Conservation (phyloP, 352 stramenopile genomes). For the Paralagenidium karlingii region DNA sequence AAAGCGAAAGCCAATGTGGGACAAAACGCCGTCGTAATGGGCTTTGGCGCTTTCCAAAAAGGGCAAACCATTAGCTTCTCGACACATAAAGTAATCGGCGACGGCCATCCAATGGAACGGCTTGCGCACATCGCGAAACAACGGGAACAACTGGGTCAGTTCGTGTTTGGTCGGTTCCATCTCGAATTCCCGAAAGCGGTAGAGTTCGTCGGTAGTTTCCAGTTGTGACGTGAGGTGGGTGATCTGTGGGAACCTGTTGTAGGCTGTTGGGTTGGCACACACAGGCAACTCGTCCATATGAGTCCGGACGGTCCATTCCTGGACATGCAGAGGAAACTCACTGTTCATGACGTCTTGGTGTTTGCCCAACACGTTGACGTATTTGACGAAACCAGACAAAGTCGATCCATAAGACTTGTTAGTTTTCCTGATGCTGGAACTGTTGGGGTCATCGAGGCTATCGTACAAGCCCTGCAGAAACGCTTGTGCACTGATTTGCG, state of each 20-base stretch:
- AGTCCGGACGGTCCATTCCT: too few relatives aligned
- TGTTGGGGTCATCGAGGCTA: too few relatives aligned
- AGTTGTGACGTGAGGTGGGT: constrained; percentile 28
- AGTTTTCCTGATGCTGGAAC: too few relatives aligned
- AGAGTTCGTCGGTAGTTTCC: constrained; percentile 30
- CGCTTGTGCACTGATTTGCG: constrained; percentile 62
- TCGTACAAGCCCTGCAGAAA: constrained; percentile 42
- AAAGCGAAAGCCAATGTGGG: constrained; percentile 63
- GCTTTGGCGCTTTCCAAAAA: constrained; percentile 39
- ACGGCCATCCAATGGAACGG: constrained; percentile 59
- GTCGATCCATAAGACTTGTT: too few relatives aligned
- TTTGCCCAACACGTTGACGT: constrained; percentile 41
- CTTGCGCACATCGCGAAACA: constrained; percentile 16
- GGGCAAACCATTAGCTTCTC: constrained; percentile 28
- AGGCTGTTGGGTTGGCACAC: too few relatives aligned
- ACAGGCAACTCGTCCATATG: too few relatives aligned
- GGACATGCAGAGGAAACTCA: constrained; percentile 18
- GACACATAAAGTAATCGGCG: constrained; percentile 69
- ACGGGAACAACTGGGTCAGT: constrained; percentile 33
- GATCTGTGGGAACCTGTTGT: constrained; percentile 51
- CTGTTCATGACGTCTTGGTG: constrained; percentile 74
- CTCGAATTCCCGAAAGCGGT: constrained; percentile 31
- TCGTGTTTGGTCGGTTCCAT: constrained; percentile 39
- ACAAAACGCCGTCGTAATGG: constrained; percentile 15
- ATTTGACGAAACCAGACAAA: constrained; percentile 14